phyloP scores from a whole-genome alignment of 2,329 filamentous ascomycete species.

The Pseudogymnoascus sp. region DNA sequence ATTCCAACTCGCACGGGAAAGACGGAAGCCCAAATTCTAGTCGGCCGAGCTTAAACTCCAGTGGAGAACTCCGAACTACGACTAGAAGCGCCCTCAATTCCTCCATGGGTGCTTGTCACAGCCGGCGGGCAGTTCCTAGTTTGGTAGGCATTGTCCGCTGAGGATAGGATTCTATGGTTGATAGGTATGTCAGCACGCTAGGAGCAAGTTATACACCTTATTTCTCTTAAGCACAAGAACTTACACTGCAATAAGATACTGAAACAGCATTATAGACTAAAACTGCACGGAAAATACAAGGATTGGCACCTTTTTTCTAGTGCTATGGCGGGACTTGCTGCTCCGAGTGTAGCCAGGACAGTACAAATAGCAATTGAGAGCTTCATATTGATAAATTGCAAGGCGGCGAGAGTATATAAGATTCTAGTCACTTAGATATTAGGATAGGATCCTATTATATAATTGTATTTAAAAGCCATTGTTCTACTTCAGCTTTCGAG shows the following conservation, averaged over 20 bases:
- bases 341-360: background rate
- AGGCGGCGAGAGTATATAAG: too few species aligned
- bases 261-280: too few species aligned
- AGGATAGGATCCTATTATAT: background rate
- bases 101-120: background rate
- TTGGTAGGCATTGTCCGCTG: background rate
- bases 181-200: background rate
- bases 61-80: background rate
- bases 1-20: background rate
- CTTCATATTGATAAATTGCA: background rate
- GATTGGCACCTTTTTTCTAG: too few species aligned
- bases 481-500: background rate
- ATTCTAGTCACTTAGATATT: background rate
- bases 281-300: too few species aligned
- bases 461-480: background rate
- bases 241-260: background rate
- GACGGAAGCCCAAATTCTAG: too few species aligned
- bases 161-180: background rate
- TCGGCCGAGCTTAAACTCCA: background rate
- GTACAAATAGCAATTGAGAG: background rate
- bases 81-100: background rate
- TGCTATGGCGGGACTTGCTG: background rate
- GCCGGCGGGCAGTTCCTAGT: background rate
- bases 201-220: background rate
- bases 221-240: background rate